Base-by-base conservation (phyloP, 1,139 yeast genomes). In the Geotrichum candidum region DNA sequence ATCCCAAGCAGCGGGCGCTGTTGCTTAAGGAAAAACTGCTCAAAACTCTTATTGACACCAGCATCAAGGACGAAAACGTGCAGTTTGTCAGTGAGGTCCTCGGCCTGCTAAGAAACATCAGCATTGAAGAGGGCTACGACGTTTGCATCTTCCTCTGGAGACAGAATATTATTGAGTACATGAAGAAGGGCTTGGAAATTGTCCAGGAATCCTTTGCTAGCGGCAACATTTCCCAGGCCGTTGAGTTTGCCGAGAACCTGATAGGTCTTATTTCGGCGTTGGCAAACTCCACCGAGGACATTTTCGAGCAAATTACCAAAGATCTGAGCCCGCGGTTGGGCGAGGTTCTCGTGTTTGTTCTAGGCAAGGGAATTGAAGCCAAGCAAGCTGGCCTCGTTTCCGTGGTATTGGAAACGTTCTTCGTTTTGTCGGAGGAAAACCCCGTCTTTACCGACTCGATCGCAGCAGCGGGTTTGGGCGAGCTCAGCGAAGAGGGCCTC, bases 111-210 rank as follows among this genome's bases (percentile, higher is more conserved):
- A 82, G 97, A 71, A 90, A 89, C 71, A 71, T 92, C 60, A 86
- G 87, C 3, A 79, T 90, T 58, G 96, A 90, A 71, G 96, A 90
- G 75, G 98, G 97, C n/a, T 86, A 90, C 68, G 96, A 90, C 65
- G 82, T 90, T 35, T 84, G 91, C 50, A 82, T 83, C 38, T 84
- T 83, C 72, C 74, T 88, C 62, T 88, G 96, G 89, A 82, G 97
- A 72, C 84, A 85, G 33, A 85, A 88, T 64, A 83, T 94, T 57
- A 85, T 96, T 87, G 78, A 82, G 0, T 75, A 82, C 23, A 78
- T 91, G 50, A 82, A 80, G 57, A 69, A 72, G 5, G 82, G 85
- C 1, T 74, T 87, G 55, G 71, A 71, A 0, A 85, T 85, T 66
- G 79, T 85, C 41, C 71, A 59, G 1, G 51, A 59, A 29, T 57